Base-by-base conservation (phyloP, 352 stramenopile genomes). In the Phytopythium sindhum region DNA sequence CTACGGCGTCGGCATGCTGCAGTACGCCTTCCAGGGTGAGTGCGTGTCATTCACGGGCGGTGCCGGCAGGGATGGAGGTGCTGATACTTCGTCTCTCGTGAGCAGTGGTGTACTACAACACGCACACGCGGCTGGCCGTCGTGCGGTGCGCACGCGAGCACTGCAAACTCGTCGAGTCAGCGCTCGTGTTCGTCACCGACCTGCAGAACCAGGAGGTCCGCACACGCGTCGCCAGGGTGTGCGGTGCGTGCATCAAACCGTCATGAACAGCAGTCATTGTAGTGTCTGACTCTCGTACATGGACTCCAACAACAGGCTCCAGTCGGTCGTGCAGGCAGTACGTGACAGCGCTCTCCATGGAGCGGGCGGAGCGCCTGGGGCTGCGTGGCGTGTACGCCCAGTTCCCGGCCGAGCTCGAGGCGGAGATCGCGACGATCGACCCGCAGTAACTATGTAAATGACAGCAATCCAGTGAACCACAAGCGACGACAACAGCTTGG, bases 11-110 rank as follows among this genome's bases (percentile, higher is more conserved):
- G 81, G 84, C 10, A 65, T 88, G 61, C 67, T 83, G 26, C 81
- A 91, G 66, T 91, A 88, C 70, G 77, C 84, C n/a, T 91, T 91
- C 63, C 81, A 93, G 85, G 84, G 81, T 90, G 24, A 53, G 53
- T 24, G 28, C 26, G 10, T 19, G 29, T 23, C 21, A 14, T 5
- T 29, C 4, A 31, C 1, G 12, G 21, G 23, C 23, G 5, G 31
- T 23, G n/a, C n/a, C 24, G 33, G 10, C 1, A 19, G 14, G 7
- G 11, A 17, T 44, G 28, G 41, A 44, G 3, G 21, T 15, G 19
- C 31, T 35, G 21, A 44, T 31, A 21, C n/a, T 0, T 28, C 28
- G 23, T 0, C 51, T 31, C 9, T 10, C 7, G 7, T n/a, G 5
- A n/a, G 2, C 54, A 92, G 83, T 90, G 57, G 35, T 92, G 21